phyloP scores from a whole-genome alignment of 2,329 filamentous ascomycete species.

The Pseudopyrenochaeta lycopersici region DNA sequence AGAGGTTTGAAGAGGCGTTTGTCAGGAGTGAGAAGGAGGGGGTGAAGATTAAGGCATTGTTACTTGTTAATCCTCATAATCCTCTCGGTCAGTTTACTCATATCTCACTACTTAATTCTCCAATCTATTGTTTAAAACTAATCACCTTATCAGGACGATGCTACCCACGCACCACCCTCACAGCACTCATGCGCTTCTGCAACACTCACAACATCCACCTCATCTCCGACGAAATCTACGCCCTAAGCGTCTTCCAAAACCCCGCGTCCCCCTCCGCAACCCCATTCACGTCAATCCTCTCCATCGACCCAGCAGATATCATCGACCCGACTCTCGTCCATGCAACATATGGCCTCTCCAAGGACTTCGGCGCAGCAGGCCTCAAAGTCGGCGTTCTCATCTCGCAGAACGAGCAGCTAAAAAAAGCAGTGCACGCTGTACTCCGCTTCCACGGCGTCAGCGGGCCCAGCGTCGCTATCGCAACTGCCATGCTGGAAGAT shows the following conservation, averaged over 20 bases:
- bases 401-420: constrained; percentile 23
- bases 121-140: neutral
- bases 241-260: constrained; percentile 57
- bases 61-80: constrained; percentile 63
- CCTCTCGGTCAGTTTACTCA: constrained; percentile 51
- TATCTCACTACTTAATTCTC: neutral
- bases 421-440: constrained; percentile 33
- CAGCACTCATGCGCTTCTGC: constrained; percentile 59
- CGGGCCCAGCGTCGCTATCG: constrained; percentile 24
- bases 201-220: constrained; percentile 62
- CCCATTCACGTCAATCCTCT: constrained; percentile 32
- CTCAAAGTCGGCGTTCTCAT: constrained; percentile 29
- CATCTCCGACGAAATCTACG: constrained; percentile 68
- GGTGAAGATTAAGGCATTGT: constrained; percentile 52
- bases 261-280: constrained; percentile 16
- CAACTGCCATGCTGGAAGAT: constrained; percentile 29
- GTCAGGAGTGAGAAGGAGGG: constrained; percentile 42
- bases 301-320: constrained; percentile 39
- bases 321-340: constrained; percentile 63
- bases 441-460: constrained; percentile 45
- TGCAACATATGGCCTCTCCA: constrained; percentile 57
- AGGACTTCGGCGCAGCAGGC: constrained; percentile 66
- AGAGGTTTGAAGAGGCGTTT: constrained; percentile 51
- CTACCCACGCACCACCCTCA: constrained; percentile 50
- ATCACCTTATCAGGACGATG: constrained; percentile 29